Evolutionary conservation across 306 rosid genomes (phyloP).

Genomic region (Quercus robur): DNA sequence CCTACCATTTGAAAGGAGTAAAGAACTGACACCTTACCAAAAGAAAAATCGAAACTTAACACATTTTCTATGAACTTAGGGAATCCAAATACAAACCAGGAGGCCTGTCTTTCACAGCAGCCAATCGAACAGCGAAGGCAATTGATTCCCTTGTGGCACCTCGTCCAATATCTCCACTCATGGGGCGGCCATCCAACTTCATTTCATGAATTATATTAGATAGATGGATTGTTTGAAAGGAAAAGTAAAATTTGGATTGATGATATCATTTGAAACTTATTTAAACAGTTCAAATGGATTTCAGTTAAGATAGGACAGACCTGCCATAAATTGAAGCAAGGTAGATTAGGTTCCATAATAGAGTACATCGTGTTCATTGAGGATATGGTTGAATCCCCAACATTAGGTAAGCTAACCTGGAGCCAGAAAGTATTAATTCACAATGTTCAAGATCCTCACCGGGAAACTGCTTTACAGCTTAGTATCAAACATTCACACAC

Average conservation of each 20-base stretch:
- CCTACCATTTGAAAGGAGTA: conserved; percentile 38
- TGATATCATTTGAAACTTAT: conserved; percentile 6
- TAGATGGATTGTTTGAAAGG: conserved; percentile 18
- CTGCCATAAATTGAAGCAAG: conserved; percentile 84
- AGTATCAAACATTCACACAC: neutral
- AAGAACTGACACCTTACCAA: conserved; percentile 8
- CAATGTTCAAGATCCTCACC: conserved; percentile 9
- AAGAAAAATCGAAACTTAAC: neutral
- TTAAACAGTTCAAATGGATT: neutral
- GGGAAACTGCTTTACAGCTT: neutral
- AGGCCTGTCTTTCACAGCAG: conserved; percentile 58
- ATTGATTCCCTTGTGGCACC: conserved; percentile 86
- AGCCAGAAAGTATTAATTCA: conserved; percentile 1
- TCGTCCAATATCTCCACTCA: conserved; percentile 96
- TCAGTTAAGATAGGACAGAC: conserved; percentile 27
- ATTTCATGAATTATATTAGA: conserved; percentile 16
- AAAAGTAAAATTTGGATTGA: conserved; percentile 17
- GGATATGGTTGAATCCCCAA: conserved; percentile 59
- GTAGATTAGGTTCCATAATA: conserved; percentile 57
- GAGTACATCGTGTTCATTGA: conserved; percentile 74
- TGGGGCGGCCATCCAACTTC: conserved; percentile 94
- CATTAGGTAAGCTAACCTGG: conserved; percentile 87
- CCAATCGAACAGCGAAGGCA: conserved; percentile 67
- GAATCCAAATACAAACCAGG: conserved; percentile 47
- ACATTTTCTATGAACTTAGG: neutral